Base-by-base conservation (phyloP, 257 asterid genomes). In the Capsicum rhomboideum region DNA sequence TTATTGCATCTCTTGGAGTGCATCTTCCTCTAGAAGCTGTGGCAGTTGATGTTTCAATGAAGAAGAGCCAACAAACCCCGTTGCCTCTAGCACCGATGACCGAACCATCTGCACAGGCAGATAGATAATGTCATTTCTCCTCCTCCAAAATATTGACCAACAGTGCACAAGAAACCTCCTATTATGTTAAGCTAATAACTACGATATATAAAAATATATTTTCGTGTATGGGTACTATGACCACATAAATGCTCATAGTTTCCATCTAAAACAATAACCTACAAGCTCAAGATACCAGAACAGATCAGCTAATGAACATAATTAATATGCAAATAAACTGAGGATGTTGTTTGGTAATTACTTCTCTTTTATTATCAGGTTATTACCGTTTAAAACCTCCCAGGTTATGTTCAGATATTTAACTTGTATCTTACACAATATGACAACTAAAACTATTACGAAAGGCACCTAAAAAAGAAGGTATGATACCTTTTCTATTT, bases 401-500 rank as follows among this genome's bases (percentile, higher is more conserved):
- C 6, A 40, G n/a, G 28, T 16, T 12, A 20, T 63, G 6, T 18
- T 64, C n/a, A 83, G 83, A 53, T 28, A 49, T 58, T 79, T 61
- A 56, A 64, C 56, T 52, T 46, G 23, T 26, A 63, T 17, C 66
- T 34, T 46, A 44, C 12, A 56, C 54, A 56, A 37, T 14, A 78
- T 63, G 87, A 55, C 79, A 68, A 66, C 20, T 49, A 31, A 44
- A 69, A 28, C 17, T 40, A 49, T 82, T 80, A 42, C 34, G 6
- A 54, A 28, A 44, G 8, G 26, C 81, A 75, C 9, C 44, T 49
- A 75, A 11, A 17, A 68, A 10, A 40, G 58, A 37, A 28, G 58
- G 72, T 63, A 49, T 40, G 40, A 69, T 91, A 94, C 98, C 99
- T 93, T 97, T 87, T 97, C 99, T 64, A 95, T 89, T 88, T 97